A percentile compares a stretch with the other conserved stretches of the same genome.
Conservation (phyloP, 352 stramenopile species). For the Pythium utonaiense region DNA sequence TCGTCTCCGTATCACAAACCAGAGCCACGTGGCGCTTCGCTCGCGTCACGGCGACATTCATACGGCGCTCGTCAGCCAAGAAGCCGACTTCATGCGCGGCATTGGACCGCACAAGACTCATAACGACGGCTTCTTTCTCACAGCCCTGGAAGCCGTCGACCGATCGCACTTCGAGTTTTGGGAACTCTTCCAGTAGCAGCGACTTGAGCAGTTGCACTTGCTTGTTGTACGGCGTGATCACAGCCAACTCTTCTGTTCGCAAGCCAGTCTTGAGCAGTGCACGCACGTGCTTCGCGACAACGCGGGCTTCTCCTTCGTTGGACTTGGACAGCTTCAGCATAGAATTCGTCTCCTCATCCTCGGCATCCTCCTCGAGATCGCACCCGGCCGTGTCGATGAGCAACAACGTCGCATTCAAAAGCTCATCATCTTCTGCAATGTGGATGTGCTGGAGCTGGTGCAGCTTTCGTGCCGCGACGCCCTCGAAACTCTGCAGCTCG, state of each 20-base stretch:
- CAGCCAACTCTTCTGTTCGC: slow-evolving; percentile 87
- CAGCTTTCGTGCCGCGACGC: slow-evolving; percentile 80
- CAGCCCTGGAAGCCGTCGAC: slow-evolving; percentile 98
- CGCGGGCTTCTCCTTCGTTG: slow-evolving; percentile 71
- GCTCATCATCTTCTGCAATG: slow-evolving; percentile 49
- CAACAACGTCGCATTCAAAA: slow-evolving; percentile 78
- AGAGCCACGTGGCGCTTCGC: slow-evolving; percentile 94
- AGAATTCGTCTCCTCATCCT: slow-evolving; percentile 18
- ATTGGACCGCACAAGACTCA: slow-evolving; percentile 97
- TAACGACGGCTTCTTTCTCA: slow-evolving; percentile 97
- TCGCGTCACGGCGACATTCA: slow-evolving; percentile 97
- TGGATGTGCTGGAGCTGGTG: slow-evolving; percentile 68
- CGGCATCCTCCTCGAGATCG: slow-evolving; percentile 84
- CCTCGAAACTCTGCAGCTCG: slow-evolving; percentile 62
- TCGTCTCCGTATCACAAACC: slow-evolving; percentile 94
- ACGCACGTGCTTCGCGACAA: slow-evolving; percentile 84
- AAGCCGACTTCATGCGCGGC: slow-evolving; percentile 90
- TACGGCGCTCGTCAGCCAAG: slow-evolving; percentile 92
- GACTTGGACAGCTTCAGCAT: slow-evolving; percentile 61
- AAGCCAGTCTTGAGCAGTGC: slow-evolving; percentile 85
- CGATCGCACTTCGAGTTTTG: slow-evolving; percentile 85
- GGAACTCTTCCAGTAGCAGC: slow-evolving; percentile 68
- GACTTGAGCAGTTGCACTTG: slow-evolving; percentile 92
- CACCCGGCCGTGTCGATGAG: slow-evolving; percentile 94
- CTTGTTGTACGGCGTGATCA: slow-evolving; percentile 99